Percentiles rank a stretch among this genome's conserved stretches.
phyloP scores from a whole-genome alignment of 2,329 filamentous ascomycete species.

The Lachnellula arida region DNA sequence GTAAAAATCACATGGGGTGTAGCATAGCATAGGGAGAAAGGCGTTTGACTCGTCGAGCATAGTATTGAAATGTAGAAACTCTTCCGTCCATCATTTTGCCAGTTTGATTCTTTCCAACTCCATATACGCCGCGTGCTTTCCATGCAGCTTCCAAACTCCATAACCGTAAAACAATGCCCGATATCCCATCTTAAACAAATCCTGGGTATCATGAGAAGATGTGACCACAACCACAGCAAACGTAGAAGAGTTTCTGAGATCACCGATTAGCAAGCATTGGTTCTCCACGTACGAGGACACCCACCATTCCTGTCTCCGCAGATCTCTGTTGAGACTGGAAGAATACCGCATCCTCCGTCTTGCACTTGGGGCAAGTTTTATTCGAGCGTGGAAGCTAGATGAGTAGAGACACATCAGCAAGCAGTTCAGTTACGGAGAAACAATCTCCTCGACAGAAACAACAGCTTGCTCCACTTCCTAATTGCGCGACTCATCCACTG shows the following conservation, averaged over 20 bases:
- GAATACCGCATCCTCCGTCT: conserved; percentile 87
- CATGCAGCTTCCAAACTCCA: conserved; percentile 1
- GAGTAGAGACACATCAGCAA: conserved; percentile 37
- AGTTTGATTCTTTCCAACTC: conserved; percentile 1
- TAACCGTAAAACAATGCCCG: not conserved
- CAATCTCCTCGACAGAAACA: conserved; percentile 3
- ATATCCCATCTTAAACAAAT: conserved; percentile 3
- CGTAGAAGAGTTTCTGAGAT: conserved; percentile 79
- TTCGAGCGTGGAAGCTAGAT: conserved; percentile 84
- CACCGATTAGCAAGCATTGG: conserved; percentile 23
- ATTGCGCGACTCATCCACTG: conserved; percentile 5
- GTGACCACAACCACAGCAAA: conserved; percentile 89
- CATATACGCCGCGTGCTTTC: not conserved
- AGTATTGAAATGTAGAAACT: conserved; percentile 16
- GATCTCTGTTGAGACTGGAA: conserved; percentile 98
- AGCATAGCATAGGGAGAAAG: conserved; percentile 23
- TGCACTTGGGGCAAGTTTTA: conserved; percentile 79
- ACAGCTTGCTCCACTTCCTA: conserved; percentile 10
- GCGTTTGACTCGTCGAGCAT: conserved; percentile 17
- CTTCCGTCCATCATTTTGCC: conserved; percentile 1
- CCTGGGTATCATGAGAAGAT: conserved; percentile 59
- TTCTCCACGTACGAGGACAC: conserved; percentile 30
- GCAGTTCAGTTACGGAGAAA: conserved; percentile 17
- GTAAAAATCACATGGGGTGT: conserved; percentile 22
- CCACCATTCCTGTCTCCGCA: conserved; percentile 96